A percentile compares a stretch with the other conserved stretches of the same genome.
phyloP scores from a whole-genome alignment of 23 red algal genomes.

The Chondrus crispus region DNA sequence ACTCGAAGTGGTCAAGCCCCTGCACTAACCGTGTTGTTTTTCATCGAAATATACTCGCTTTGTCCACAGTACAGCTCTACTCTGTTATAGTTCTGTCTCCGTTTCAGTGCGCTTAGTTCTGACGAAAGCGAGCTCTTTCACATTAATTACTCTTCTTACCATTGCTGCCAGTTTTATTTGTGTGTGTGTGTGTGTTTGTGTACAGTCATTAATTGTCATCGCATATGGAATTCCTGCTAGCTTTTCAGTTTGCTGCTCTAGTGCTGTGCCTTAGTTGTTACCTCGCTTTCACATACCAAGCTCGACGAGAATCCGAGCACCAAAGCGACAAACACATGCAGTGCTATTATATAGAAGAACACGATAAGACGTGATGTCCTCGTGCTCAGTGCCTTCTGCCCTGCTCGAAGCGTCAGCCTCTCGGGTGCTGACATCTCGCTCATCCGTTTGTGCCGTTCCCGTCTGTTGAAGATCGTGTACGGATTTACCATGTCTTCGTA shows the following conservation, averaged over 20 bases:
- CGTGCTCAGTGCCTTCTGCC: slow-evolving; percentile 48
- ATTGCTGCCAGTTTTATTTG: too few relatives aligned
- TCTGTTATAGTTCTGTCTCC: too few relatives aligned
- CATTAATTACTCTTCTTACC: too few relatives aligned
- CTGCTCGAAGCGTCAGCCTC: slow-evolving; percentile 59
- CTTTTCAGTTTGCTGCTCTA: background rate
- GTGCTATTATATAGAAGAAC: slow-evolving; percentile 69
- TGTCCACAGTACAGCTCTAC: too few relatives aligned
- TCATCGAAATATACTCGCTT: too few relatives aligned
- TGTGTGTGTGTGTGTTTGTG: too few relatives aligned
- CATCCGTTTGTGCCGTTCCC: slow-evolving; percentile 68
- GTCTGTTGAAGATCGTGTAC: slow-evolving; percentile 70
- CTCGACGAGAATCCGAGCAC: slow-evolving; percentile 54
- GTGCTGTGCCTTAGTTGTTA: slow-evolving; percentile 64
- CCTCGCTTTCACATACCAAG: background rate
- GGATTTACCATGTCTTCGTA: slow-evolving; percentile 80
- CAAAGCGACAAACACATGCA: slow-evolving; percentile 82
- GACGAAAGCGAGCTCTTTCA: too few relatives aligned
- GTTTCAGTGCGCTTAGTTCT: too few relatives aligned
- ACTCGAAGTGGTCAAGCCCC: too few relatives aligned
- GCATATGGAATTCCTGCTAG: too few relatives aligned
- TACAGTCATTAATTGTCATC: too few relatives aligned
- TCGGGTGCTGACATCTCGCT: slow-evolving; percentile 73
- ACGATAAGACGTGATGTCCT: slow-evolving; percentile 57
- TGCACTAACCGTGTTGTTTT: too few relatives aligned